These are phyloP conservation scores for Aspergillus nidulans DNA, from an alignment of 495 filamentous ascomycete species.

Conservation along the genomic window DNA sequence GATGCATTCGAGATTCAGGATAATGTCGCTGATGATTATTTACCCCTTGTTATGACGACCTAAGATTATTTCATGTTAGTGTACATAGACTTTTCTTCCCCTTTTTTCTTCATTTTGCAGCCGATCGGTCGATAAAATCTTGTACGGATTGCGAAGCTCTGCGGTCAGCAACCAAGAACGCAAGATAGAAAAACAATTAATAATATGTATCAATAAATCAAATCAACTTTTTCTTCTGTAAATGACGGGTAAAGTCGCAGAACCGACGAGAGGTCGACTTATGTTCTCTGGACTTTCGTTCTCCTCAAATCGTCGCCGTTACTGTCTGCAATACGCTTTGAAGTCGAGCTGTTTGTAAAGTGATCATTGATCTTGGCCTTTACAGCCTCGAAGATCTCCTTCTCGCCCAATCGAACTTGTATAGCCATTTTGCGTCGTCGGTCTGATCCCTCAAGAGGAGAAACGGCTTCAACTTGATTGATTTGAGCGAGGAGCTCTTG, in stretches of 20 bases:
- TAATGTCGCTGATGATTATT: slow-evolving; percentile 26
- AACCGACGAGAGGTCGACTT: slow-evolving; percentile 4
- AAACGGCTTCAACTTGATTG: slow-evolving; percentile 15
- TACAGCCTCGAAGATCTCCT: slow-evolving; percentile 58
- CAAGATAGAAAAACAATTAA: slow-evolving; percentile 23
- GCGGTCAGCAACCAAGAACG: slow-evolving; percentile 36
- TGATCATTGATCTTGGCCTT: slow-evolving; percentile 30
- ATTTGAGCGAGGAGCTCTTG: slow-evolving; percentile 42
- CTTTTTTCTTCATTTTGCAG: slow-evolving; percentile 6
- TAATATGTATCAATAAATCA: slow-evolving; percentile 23
- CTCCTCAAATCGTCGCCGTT: slow-evolving; percentile 30
- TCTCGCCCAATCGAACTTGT: slow-evolving; percentile 76
- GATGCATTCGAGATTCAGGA: slow-evolving; percentile 20
- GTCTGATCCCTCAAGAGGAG: slow-evolving; percentile 21
- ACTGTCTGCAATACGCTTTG: slow-evolving; percentile 19
- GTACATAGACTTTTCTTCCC: slow-evolving; percentile 34
- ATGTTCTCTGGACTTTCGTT: slow-evolving; percentile 37
- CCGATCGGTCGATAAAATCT: slow-evolving; percentile 23
- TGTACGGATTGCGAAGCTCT: slow-evolving; percentile 42
- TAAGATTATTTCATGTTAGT: slow-evolving; percentile 33
- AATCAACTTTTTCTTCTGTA: slow-evolving; percentile 19
- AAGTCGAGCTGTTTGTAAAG: slow-evolving; percentile 3
- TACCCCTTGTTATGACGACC: slow-evolving; percentile 15
- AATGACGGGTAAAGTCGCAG: not conserved
- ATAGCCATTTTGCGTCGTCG: slow-evolving; percentile 62